Percentiles rank a stretch among this genome's conserved stretches.
Evolutionary conservation across 2,329 filamentous ascomycete genomes (phyloP).

Genomic region (Colletotrichum navitas): DNA sequence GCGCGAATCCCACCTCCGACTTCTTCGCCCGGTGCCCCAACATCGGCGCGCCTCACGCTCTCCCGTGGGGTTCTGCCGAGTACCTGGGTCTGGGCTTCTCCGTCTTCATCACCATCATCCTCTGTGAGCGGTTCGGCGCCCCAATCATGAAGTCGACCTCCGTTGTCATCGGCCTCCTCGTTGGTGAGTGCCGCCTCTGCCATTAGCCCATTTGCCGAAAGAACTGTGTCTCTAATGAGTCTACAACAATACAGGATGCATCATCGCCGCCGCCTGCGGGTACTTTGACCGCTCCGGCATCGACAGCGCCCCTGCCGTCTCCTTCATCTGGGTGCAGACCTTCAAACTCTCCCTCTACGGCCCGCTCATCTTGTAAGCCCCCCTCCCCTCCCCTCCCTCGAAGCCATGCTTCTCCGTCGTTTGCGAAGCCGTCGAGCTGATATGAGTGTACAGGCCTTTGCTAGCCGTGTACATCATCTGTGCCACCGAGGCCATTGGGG

Average conservation of each 20-base stretch:
- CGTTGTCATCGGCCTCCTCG: slow-evolving; percentile 78
- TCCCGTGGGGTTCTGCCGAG: slow-evolving; percentile 84
- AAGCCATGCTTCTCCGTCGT: background rate
- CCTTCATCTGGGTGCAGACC: slow-evolving; percentile 84
- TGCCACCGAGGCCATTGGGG: slow-evolving; percentile 83
- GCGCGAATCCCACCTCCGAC: slow-evolving; percentile 62
- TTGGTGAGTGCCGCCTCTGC: slow-evolving; percentile 23
- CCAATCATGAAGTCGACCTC: slow-evolving; percentile 88
- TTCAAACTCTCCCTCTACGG: slow-evolving; percentile 80
- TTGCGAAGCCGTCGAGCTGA: slow-evolving; percentile 2
- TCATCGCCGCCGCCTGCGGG: slow-evolving; percentile 81
- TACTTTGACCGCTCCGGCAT: slow-evolving; percentile 84
- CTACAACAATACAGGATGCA: slow-evolving; percentile 67
- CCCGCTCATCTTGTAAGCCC: slow-evolving; percentile 70
- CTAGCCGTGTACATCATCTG: slow-evolving; percentile 79
- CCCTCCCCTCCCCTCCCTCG: background rate
- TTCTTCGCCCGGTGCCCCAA: slow-evolving; percentile 75
- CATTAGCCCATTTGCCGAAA: too few species aligned
- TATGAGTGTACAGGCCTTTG: slow-evolving; percentile 59
- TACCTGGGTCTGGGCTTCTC: slow-evolving; percentile 84
- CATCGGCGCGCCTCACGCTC: slow-evolving; percentile 75
- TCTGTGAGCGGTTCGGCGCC: slow-evolving; percentile 84
- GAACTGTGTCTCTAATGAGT: background rate
- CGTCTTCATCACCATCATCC: slow-evolving; percentile 82
- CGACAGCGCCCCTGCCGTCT: slow-evolving; percentile 76